Conservation (phyloP, 2,329 filamentous ascomycete species). For the Berkeleyomyces rouxiae region DNA sequence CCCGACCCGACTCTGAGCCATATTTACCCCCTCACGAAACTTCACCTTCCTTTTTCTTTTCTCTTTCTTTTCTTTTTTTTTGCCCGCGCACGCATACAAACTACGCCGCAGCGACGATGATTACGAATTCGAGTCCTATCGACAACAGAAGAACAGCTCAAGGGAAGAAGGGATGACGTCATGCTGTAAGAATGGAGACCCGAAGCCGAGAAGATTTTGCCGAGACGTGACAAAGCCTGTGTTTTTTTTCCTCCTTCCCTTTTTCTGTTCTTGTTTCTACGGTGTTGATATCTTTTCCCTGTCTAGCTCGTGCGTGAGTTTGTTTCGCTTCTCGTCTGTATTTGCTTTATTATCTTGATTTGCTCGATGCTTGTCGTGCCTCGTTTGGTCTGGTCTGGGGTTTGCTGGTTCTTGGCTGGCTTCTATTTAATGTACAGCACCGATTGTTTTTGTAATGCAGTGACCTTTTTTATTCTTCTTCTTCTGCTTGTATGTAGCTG, state of each 20-base stretch:
- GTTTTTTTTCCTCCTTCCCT: background rate
- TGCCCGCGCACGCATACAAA: background rate
- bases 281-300: conserved; percentile 6
- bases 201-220: background rate
- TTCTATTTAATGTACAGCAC: conserved; percentile 13
- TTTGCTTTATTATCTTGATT: background rate
- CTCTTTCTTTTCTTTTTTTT: background rate
- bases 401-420: conserved; percentile 13
- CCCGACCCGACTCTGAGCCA: background rate
- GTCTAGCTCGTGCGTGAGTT: background rate
- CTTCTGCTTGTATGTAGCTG: background rate
- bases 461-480: background rate
- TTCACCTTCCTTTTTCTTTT: background rate
- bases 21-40: background rate
- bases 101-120: background rate
- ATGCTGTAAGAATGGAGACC: background rate
- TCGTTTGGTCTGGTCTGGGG: conserved; percentile 12
- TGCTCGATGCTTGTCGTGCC: conserved; percentile 3
- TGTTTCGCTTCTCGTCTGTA: conserved; percentile 4
- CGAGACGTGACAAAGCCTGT: background rate
- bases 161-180: background rate
- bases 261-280: conserved; percentile 1
- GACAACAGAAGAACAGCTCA: background rate
- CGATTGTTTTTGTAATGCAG: background rate
- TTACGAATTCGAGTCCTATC: background rate